Base-by-base conservation (phyloP, 768 basidiomycete species). In the Goffeauzyma gilvescens region DNA sequence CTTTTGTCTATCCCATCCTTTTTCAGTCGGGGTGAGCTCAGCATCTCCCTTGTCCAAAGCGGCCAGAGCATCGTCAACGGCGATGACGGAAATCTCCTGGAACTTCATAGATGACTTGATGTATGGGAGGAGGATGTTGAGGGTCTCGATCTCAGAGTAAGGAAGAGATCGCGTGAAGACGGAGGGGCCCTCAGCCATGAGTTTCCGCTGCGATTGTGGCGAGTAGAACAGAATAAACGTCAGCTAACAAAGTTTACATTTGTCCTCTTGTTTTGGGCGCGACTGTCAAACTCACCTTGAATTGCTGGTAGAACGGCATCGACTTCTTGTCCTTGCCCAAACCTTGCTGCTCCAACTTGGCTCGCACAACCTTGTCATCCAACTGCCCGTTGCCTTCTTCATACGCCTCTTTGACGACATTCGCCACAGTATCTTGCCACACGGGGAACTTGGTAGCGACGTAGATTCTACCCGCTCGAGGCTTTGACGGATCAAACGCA, bases 271-370 rank as follows among this genome's bases (percentile, higher is more conserved):
- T n/a, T n/a, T n/a, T n/a, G n/a, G n/a, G n/a, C n/a, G n/a, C n/a
- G n/a, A n/a, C n/a, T n/a, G n/a, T n/a, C n/a, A 4, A 15, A 55
- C 69, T 27, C 40, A 87, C 90, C 78, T 93, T 89, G 76, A 95
- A 81, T 23, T 71, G 67, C 46, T 90, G 82, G 34, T 87, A 75
- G 66, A 90, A 95, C 5, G 89, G 89, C 90, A 95, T 96, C 31
- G 73, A 73, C 32, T 78, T 75, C 69, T 96, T 96, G 67, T 96
- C 86, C 72, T 93, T 95, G 66, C 87, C 78, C 60, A 95, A 59
- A 4, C 83, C 86, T 17, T 69, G 71, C 58, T 74, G 69, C 7
- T 70, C 71, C 60, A 96, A 60, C 51, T 73, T 52, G 54, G 75
- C 68, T 60, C 77, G 72, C 38, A 89, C 74, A 61, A 76, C 78